Conservation (phyloP, 1,139 yeast genomes). For the Spathaspora sp. region DNA sequence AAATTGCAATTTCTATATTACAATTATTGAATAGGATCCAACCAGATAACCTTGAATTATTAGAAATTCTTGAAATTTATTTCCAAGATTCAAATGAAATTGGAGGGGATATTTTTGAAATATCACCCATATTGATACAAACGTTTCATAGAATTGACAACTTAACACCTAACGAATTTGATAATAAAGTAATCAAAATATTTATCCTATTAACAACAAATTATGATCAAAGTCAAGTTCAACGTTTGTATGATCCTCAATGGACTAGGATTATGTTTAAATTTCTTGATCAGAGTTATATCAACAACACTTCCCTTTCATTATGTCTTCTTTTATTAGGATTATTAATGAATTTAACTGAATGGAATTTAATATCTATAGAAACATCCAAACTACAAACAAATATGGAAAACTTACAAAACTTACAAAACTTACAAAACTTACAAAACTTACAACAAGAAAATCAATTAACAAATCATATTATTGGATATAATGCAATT, state of each 20-base stretch:
- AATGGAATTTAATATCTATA: neutral
- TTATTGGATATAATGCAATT: constrained; percentile 17
- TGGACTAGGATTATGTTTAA: neutral
- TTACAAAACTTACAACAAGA: constrained; percentile 4
- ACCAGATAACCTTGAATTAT: neutral
- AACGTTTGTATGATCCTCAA: neutral
- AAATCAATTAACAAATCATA: constrained; percentile 9
- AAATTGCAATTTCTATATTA: neutral
- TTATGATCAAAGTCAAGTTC: constrained; percentile 2
- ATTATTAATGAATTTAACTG: constrained; percentile 7
- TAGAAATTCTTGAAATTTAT: constrained; percentile 1
- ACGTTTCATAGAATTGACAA: neutral
- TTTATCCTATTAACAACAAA: constrained; percentile 11
- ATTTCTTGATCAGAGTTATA: neutral
- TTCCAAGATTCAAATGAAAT: constrained; percentile 1
- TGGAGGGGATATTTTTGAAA: neutral
- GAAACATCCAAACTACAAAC: constrained; percentile 8
- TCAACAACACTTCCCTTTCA: neutral
- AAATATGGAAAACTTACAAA: constrained; percentile 7
- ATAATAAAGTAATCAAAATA: constrained; percentile 7
- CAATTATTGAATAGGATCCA: neutral
- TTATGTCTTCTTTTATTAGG: constrained; percentile 6
- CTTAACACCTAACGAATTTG: constrained; percentile 2
- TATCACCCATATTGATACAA: neutral
- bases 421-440: constrained; percentile 3